Evolutionary conservation across 2,329 filamentous ascomycete genomes (phyloP), one percentile per base, ranked within the genome.

Genomic region (Stachybotrys echinatus): DNA sequence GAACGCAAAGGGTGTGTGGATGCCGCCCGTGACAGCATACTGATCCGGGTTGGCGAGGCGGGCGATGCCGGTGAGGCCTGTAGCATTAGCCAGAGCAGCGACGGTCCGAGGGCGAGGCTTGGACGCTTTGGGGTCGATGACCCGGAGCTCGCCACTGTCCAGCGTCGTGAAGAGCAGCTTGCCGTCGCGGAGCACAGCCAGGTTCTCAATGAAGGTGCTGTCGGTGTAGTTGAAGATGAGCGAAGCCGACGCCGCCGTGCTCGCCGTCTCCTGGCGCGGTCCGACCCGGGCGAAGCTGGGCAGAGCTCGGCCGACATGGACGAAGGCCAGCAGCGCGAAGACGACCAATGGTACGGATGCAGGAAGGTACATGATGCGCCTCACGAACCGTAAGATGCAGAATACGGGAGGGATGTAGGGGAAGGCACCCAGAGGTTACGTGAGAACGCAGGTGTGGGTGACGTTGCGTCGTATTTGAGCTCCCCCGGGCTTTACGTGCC

Each of bases 141-240:
- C 21, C 10, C 42, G 42, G 21, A 44, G 17, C 10, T 21, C 8
- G 20, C 42, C 42, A 8, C 18, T 19, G 20, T 23, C 42, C 10
- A 44, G 20, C 10, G 20, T 23, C n/a, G 42, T 44, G 20, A 44
- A 44, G 21, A 44, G 17, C 5, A 44, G 21, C 20, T n/a, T 44
- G 12, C 42, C 42, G n/a, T 44, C 20, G 8, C 18, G 42, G 8
- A 44, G 42, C 10, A 44, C 42, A 5, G 12, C 5, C 18, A 44
- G 42, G 20, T 44, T 44, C 20, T 44, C 42, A n/a, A 44, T 44
- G 20, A 44, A 44, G 12, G 42, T 44, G 42, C 42, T 44, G 20
- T 44, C 21, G 17, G 17, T 17, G 20, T 21, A 44, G 8, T 44
- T 21, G 21, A 44, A 44, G 42, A 44, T 23, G 20, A 44, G 42